Base-by-base conservation (phyloP, 306 rosid species). In the Inga oerstediana region DNA sequence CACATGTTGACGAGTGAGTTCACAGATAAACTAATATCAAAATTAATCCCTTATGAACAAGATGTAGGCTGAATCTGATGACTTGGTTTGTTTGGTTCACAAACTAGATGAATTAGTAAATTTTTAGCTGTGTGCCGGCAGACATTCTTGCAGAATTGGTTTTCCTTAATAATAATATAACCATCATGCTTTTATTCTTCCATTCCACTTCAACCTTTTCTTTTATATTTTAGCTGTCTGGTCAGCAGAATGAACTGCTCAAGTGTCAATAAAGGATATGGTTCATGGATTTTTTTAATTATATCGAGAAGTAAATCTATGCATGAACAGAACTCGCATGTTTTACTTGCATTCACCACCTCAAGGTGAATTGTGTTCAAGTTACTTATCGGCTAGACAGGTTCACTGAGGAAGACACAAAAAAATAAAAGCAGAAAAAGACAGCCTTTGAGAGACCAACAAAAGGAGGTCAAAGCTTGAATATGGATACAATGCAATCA, bases 401-500 rank as follows among this genome's bases (percentile, higher is more conserved):
- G 79, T 62, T 86, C 75, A 73, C 82, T 65, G 51, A 71, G 76
- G 77, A 83, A 67, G 48, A n/a, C 52, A 43, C 75, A 70, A 67
- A 80, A 34, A 72, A 35, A 74, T 10, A 76, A 75, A 85, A 70
- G 62, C 54, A 82, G 74, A 87, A 75, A 84, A 85, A 86, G 82
- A 83, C 84, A 85, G 80, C 41, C 77, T 90, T 92, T 84, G 79
- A 81, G 80, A 87, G 90, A 20, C 73, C 83, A 76, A 72, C 78
- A 90, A 91, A 88, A 85, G 92, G 69, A 61, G 89, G 98, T 93
- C 97, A 70, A 87, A 88, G 88, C 85, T 83, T 79, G 82, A 74
- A 88, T 76, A 71, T 83, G 81, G 15, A 84, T 54, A 68, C 85
- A 82, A 68, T 77, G 79, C 54, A 65, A 59, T 58, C 64, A 37